Conservation (phyloP, 129 eudicot species). For the Escallonia rubra region DNA sequence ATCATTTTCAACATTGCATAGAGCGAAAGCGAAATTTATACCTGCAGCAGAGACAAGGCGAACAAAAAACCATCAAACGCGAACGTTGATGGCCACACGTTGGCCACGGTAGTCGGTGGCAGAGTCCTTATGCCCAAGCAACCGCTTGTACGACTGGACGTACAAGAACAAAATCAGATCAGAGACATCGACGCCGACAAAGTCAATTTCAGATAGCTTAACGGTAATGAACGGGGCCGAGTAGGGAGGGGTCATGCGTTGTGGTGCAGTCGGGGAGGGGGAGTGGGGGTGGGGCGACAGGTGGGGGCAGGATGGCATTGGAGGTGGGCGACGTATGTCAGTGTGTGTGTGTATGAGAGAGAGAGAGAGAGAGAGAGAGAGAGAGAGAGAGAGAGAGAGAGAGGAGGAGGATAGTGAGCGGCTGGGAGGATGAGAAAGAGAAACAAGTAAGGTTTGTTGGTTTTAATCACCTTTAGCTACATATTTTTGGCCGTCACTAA, state of each 20-base stretch:
- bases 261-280: too few relatives aligned
- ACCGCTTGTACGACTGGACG: conserved; percentile 75
- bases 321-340: too few relatives aligned
- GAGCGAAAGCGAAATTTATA: neutral
- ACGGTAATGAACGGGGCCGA: conserved; percentile 66
- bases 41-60: conserved; percentile 90
- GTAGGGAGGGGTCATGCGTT: conserved; percentile 28
- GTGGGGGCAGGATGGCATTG: too few relatives aligned
- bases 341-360: too few relatives aligned
- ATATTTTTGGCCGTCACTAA: too few relatives aligned
- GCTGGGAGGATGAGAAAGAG: too few relatives aligned
- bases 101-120: conserved; percentile 60
- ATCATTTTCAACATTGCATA: neutral
- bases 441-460: too few relatives aligned
- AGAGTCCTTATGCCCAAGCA: conserved; percentile 83
- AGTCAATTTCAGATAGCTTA: conserved; percentile 49
- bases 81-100: conserved; percentile 92
- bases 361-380: too few relatives aligned
- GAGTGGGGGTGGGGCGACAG: too few relatives aligned
- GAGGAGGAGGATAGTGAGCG: too few relatives aligned
- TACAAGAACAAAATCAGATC: conserved; percentile 81
- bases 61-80: conserved; percentile 90
- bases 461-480: too few relatives aligned
- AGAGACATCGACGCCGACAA: conserved; percentile 74
- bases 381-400: too few relatives aligned